phyloP scores from a whole-genome alignment of 345 rosid species.

The Citrus trifoliata region DNA sequence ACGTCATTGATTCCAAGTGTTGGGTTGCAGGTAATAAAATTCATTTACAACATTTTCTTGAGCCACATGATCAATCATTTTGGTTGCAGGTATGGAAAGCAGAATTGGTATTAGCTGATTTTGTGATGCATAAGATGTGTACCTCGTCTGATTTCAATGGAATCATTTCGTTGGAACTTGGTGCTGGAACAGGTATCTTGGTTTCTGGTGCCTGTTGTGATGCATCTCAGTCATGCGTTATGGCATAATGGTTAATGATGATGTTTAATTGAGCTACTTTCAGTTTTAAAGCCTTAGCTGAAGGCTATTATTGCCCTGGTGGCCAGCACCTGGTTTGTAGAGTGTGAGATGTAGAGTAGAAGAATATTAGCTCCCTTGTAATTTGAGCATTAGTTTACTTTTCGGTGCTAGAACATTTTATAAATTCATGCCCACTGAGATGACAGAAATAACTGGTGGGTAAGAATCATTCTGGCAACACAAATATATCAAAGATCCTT shows the following conservation, averaged over 20 bases:
- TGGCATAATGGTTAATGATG: neutral
- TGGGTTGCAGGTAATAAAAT: constrained; percentile 71
- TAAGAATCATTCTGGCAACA: neutral
- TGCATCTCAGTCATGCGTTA: neutral
- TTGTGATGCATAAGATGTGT: constrained; percentile 65
- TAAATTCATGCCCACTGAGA: neutral
- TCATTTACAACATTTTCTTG: neutral
- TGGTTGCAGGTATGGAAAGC: constrained; percentile 83
- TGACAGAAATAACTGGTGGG: neutral
- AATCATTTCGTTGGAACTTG: constrained; percentile 60
- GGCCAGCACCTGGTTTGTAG: neutral
- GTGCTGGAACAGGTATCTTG: constrained; percentile 83
- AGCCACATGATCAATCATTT: neutral
- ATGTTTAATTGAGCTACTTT: neutral
- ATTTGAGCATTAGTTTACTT: neutral
- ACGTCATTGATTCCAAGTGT: constrained; percentile 70
- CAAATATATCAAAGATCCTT: neutral
- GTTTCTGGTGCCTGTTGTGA: neutral
- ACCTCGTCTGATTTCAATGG: constrained; percentile 60
- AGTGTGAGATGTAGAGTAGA: neutral
- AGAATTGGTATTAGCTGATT: constrained; percentile 67
- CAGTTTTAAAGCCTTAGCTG: neutral
- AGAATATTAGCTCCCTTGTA: neutral
- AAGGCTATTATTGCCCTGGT: neutral
- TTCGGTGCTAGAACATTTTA: neutral